Evolutionary conservation across 164 flowering plant species (phyloP).

Genomic region (Santalum album): DNA sequence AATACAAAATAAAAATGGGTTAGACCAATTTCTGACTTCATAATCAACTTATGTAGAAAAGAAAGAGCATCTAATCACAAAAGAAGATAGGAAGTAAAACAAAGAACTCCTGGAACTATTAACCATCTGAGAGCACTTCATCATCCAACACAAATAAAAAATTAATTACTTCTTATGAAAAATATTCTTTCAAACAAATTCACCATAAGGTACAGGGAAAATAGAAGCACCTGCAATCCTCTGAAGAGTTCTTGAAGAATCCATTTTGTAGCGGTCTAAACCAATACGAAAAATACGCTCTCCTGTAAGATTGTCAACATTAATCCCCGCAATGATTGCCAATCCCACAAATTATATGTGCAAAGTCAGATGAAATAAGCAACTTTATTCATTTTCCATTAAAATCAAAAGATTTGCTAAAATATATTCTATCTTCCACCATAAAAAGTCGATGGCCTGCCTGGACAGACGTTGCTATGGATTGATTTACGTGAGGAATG

Average conservation of each 20-base stretch:
- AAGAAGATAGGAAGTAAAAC: background rate
- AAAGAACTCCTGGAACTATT: too few relatives aligned
- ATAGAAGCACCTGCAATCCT: conserved; percentile 65
- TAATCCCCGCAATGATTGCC: background rate
- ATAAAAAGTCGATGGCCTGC: conserved; percentile 20
- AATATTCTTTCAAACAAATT: background rate
- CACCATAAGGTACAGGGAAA: background rate
- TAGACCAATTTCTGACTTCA: background rate
- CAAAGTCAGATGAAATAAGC: background rate
- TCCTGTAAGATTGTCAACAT: conserved; percentile 36
- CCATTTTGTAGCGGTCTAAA: conserved; percentile 75
- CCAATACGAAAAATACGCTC: conserved; percentile 80
- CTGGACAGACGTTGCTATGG: conserved; percentile 28
- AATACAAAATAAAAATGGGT: background rate
- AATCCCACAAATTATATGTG: background rate
- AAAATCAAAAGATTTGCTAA: too few relatives aligned
- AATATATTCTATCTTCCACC: too few relatives aligned
- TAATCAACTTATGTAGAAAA: background rate
- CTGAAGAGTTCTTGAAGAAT: conserved; percentile 71
- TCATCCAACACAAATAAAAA: too few relatives aligned
- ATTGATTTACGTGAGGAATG: conserved; percentile 45
- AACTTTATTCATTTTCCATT: too few relatives aligned
- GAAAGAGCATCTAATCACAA: background rate
- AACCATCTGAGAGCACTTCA: too few relatives aligned
- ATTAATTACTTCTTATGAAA: too few relatives aligned